Evolutionary conservation across 495 filamentous ascomycete species (phyloP).

Genomic region (Penicillium ochrochloron): DNA sequence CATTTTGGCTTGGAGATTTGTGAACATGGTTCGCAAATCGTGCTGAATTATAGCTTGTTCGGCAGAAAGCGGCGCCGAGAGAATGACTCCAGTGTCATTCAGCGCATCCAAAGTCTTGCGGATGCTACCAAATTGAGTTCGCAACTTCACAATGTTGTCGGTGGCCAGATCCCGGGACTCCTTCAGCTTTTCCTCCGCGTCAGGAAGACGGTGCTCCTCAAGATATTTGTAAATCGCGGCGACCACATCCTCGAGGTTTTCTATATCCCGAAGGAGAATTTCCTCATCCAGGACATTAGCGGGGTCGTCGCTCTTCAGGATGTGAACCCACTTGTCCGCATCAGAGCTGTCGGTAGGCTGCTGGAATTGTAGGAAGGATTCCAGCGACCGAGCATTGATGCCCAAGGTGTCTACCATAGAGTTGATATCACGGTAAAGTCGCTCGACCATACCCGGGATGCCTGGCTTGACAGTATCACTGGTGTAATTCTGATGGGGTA

Average conservation of each 20-base stretch:
- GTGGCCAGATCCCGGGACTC: slow-evolving; percentile 61
- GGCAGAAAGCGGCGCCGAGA: slow-evolving; percentile 73
- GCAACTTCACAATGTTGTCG: slow-evolving; percentile 68
- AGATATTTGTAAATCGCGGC: slow-evolving; percentile 60
- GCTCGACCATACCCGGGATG: slow-evolving; percentile 79
- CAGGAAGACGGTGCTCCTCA: slow-evolving; percentile 64
- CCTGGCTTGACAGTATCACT: slow-evolving; percentile 60
- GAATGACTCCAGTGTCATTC: slow-evolving; percentile 62
- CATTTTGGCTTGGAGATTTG: slow-evolving; percentile 70
- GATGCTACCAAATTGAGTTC: slow-evolving; percentile 72
- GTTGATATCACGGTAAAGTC: slow-evolving; percentile 90
- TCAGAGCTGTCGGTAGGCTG: slow-evolving; percentile 64
- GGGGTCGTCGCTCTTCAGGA: slow-evolving; percentile 47
- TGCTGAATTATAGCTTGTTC: slow-evolving; percentile 82
- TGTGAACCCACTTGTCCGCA: slow-evolving; percentile 34
- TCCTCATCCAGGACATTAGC: slow-evolving; percentile 58
- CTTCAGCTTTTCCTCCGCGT: slow-evolving; percentile 65
- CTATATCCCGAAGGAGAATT: slow-evolving; percentile 73
- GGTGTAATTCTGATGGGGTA: slow-evolving; percentile 72
- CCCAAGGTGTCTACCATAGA: slow-evolving; percentile 94
- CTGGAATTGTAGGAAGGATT: slow-evolving; percentile 66
- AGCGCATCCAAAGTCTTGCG: slow-evolving; percentile 71
- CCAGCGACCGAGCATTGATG: slow-evolving; percentile 78
- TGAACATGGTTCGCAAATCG: slow-evolving; percentile 74
- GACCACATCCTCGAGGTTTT: slow-evolving; percentile 62